Evolutionary conservation across 1,284 basidiomycete genomes (phyloP), one percentile per base, ranked within the genome.

Genomic region (Puccinia triticina): DNA sequence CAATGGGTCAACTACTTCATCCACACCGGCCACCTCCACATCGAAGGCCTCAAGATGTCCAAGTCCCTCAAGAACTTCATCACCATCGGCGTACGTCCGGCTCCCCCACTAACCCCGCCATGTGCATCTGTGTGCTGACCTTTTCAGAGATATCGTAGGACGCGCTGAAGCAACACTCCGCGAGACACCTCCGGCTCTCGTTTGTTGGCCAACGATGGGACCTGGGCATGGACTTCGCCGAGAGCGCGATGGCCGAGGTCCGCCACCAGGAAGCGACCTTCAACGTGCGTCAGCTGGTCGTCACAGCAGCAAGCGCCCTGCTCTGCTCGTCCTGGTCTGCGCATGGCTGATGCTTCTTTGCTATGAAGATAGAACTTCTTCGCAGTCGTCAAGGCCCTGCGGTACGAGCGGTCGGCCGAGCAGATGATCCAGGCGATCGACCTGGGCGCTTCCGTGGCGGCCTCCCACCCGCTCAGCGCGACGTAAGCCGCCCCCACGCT

Each of bases 11-110:
- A 98, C 88, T 99, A 99, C 88, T 99, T 99, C 89, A 88, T 99
- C 79, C 97, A 99, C 88, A 99, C 96, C 0, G 97, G 97, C 4
- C 97, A 99, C 88, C 89, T 99, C 53, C 96, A 99, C 88, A 99
- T 99, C 85, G 96, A 98, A 87, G 97, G 97, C 26, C 89, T 98
- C 84, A 99, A 99, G 88, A 99, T 99, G 97, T 95, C 94, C 89
- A 99, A 99, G 88, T 97, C 95, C 11, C 89, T 99, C 83, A 99
- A 99, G 88, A 99, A 99, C 87, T 99, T 99, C 86, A 98, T 99
- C 86, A 97, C 96, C 10, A 97, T 99, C 85, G 94, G 97, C 86
- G 95, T 95, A 86, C 88, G 92, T 87, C n/a, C 71, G 10, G 21
- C 34, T 48, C 40, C n/a, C n/a, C n/a, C n/a, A n/a, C n/a, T n/a